Conservation (phyloP, 1,139 yeast genomes). For the Fermentozyma sake region DNA sequence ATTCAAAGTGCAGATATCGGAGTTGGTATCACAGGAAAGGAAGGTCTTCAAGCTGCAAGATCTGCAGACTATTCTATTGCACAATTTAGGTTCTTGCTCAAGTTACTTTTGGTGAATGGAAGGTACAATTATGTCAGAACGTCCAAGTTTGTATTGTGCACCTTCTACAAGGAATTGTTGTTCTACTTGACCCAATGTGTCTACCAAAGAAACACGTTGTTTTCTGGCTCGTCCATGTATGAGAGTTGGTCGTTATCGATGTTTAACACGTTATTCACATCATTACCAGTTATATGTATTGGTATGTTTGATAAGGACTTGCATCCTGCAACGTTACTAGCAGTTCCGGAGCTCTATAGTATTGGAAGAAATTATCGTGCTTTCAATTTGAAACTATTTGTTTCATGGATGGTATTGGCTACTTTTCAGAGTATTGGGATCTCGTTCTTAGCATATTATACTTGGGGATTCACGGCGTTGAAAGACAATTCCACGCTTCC, state of each 20-base stretch:
- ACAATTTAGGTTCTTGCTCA: conserved; percentile 80
- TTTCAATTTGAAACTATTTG: conserved; percentile 65
- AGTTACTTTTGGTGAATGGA: conserved; percentile 87
- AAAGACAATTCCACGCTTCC: conserved; percentile 78
- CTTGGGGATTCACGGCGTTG: conserved; percentile 67
- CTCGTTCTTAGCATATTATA: conserved; percentile 59
- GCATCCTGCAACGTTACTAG: conserved; percentile 79
- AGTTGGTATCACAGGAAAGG: conserved; percentile 93
- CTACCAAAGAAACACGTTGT: conserved; percentile 81
- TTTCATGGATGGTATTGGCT: conserved; percentile 78
- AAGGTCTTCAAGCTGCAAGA: conserved; percentile 95
- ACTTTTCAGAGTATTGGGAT: conserved; percentile 68
- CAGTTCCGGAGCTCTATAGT: conserved; percentile 85
- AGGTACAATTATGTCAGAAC: conserved; percentile 92
- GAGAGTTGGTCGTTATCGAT: conserved; percentile 96
- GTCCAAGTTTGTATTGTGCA: conserved; percentile 84
- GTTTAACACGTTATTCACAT: conserved; percentile 94
- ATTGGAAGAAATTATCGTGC: conserved; percentile 74
- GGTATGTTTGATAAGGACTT: conserved; percentile 97
- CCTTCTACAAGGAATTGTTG: conserved; percentile 89
- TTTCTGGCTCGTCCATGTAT: conserved; percentile 88
- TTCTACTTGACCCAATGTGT: conserved; percentile 87
- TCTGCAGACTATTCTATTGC: conserved; percentile 95
- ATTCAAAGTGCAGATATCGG: conserved; percentile 98
- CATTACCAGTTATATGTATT: conserved; percentile 82